Percentiles rank a stretch among this genome's conserved stretches.
Evolutionary conservation across 306 rosid species (phyloP).

Genomic region (Mucuna pruriens): DNA sequence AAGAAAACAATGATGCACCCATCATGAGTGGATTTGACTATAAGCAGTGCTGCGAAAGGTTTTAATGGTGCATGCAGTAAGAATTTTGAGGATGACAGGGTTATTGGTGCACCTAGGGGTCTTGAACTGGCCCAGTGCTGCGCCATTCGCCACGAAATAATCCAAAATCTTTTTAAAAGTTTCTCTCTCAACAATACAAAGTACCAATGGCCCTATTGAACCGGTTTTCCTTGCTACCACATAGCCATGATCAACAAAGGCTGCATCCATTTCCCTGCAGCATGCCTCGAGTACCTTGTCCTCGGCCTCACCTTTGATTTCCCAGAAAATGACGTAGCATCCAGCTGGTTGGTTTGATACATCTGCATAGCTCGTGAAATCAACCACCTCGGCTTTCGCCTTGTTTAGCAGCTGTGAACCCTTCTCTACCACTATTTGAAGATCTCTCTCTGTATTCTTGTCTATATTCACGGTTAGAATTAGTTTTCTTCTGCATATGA

Average conservation of each 20-base stretch:
- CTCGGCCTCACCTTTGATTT: slow-evolving; percentile 72
- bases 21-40: neutral
- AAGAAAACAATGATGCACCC: neutral
- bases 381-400: slow-evolving; percentile 67
- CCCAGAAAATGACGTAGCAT: slow-evolving; percentile 85
- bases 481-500: slow-evolving; percentile 82
- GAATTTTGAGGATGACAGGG: slow-evolving; percentile 60
- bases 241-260: slow-evolving; percentile 85
- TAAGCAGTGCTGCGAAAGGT: slow-evolving; percentile 72
- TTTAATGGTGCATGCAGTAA: slow-evolving; percentile 49
- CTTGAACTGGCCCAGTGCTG: slow-evolving; percentile 83
- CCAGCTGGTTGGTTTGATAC: slow-evolving; percentile 68
- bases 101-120: slow-evolving; percentile 89
- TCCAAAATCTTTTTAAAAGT: slow-evolving; percentile 83
- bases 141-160: slow-evolving; percentile 64
- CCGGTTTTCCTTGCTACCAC: slow-evolving; percentile 72
- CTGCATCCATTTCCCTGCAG: slow-evolving; percentile 74
- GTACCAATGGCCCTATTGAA: slow-evolving; percentile 79
- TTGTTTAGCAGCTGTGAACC: slow-evolving; percentile 58
- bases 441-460: slow-evolving; percentile 92
- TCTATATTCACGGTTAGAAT: slow-evolving; percentile 77
- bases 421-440: slow-evolving; percentile 79
- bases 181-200: slow-evolving; percentile 73
- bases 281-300: slow-evolving; percentile 58
- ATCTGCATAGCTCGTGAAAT: slow-evolving; percentile 81